Evolutionary conservation across 2,329 filamentous ascomycete species (phyloP).

Genomic region (Hypoxylon rubiginosum): DNA sequence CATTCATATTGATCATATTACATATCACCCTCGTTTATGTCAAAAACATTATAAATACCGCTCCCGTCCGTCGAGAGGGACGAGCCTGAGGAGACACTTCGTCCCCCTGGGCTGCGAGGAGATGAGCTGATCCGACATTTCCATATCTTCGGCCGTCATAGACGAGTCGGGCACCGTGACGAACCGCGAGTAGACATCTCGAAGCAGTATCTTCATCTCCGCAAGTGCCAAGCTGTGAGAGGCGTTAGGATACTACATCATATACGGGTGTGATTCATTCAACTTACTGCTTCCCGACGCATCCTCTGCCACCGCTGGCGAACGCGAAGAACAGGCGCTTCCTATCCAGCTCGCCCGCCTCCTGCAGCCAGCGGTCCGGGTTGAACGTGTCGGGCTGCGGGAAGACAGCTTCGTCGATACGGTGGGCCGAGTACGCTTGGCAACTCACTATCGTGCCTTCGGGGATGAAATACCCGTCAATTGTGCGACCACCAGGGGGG

Average conservation of each 20-base stretch:
- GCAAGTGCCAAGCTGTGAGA: slow-evolving; percentile 68
- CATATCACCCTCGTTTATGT: not conserved
- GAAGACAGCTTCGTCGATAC: slow-evolving; percentile 76
- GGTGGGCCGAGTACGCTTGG: slow-evolving; percentile 72
- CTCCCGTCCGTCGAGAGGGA: slow-evolving; percentile 46
- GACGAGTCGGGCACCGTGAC: slow-evolving; percentile 66
- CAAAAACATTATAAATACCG: not conserved
- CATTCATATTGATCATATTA: not conserved
- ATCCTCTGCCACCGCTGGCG: slow-evolving; percentile 74
- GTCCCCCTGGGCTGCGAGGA: slow-evolving; percentile 73
- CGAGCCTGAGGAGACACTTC: slow-evolving; percentile 68
- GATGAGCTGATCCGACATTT: slow-evolving; percentile 76
- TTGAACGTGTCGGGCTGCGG: slow-evolving; percentile 81
- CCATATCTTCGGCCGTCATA: slow-evolving; percentile 71
- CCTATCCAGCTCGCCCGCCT: slow-evolving; percentile 79
- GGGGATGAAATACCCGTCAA: slow-evolving; percentile 69
- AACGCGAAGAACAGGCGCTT: slow-evolving; percentile 75
- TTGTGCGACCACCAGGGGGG: slow-evolving; percentile 65
- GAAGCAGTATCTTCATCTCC: slow-evolving; percentile 76
- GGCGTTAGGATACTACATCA: slow-evolving; percentile 19
- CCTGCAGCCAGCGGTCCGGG: slow-evolving; percentile 86
- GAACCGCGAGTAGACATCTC: slow-evolving; percentile 72
- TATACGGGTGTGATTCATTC: not conserved
- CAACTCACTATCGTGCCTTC: slow-evolving; percentile 69
- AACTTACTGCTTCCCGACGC: slow-evolving; percentile 76